Evolutionary conservation across 148 eudicot species (phyloP).

Genomic region (Silene uniflora): DNA sequence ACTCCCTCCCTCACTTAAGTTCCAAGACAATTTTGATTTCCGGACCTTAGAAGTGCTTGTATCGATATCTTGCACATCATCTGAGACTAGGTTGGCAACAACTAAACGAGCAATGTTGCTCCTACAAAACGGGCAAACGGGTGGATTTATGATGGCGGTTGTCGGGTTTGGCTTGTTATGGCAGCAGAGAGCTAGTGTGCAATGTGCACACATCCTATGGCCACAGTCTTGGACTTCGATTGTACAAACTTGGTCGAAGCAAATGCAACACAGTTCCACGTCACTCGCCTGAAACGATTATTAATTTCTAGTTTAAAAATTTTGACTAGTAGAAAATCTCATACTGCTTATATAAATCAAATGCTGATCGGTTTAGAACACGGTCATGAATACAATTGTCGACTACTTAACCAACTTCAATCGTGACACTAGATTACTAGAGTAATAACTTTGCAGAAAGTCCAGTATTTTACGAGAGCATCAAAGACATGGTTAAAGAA

Average conservation of each 20-base stretch:
- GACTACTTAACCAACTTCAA: no score
- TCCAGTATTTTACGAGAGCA: no score
- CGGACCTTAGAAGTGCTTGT: constrained; percentile 47
- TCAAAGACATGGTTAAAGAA: no score
- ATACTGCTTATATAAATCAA: no score
- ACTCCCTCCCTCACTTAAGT: constrained; percentile 68
- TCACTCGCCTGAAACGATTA: constrained; percentile 63
- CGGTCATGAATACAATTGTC: no score
- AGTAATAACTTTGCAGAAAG: no score
- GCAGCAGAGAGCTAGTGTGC: constrained; percentile 91
- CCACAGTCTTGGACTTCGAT: constrained; percentile 94
- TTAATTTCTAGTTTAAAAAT: background rate
- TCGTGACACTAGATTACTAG: no score
- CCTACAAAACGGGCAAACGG: constrained; percentile 95
- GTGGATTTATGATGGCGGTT: constrained; percentile 48
- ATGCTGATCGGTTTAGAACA: no score
- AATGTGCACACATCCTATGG: constrained; percentile 95
- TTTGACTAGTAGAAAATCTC: no score
- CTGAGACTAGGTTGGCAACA: constrained; percentile 44
- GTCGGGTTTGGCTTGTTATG: constrained; percentile 94
- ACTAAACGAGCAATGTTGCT: constrained; percentile 71
- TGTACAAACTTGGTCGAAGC: constrained; percentile 96
- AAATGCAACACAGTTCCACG: constrained; percentile 80
- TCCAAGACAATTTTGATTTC: constrained; percentile 55
- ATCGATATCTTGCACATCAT: constrained; percentile 40